Percentiles rank a stretch among this genome's conserved stretches.
These are phyloP conservation scores for Arachis stenosperma DNA, from an alignment of 306 rosid species.

Conservation along the genomic window DNA sequence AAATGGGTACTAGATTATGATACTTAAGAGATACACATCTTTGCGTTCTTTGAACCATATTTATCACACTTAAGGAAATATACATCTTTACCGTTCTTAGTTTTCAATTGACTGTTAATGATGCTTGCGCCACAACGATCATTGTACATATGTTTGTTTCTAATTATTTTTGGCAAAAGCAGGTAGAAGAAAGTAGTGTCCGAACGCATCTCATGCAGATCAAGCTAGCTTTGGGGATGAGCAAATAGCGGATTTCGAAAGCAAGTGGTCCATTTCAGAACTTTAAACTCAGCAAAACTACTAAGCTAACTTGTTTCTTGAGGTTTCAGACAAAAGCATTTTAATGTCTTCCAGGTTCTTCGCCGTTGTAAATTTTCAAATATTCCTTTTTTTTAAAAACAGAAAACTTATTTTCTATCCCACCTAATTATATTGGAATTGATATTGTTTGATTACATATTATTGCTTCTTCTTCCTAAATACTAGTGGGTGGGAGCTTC, in stretches of 20 bases:
- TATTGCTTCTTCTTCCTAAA: background rate
- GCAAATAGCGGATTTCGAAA: slow-evolving; percentile 39
- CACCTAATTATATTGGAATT: slow-evolving; percentile 35
- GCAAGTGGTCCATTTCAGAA: slow-evolving; percentile 39
- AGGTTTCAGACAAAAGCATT: slow-evolving; percentile 34
- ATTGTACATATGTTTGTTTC: slow-evolving; percentile 28
- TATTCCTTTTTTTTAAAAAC: background rate
- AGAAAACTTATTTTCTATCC: no score
- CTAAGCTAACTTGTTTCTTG: slow-evolving; percentile 35
- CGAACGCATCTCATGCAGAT: slow-evolving; percentile 71
- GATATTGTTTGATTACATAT: slow-evolving; percentile 31
- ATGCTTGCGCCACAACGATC: slow-evolving; percentile 16
- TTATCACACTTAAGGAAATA: no score
- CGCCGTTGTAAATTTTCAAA: slow-evolving; percentile 50
- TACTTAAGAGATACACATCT: no score
- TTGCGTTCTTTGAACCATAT: no score
- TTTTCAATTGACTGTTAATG: background rate
- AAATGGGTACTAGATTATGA: no score
- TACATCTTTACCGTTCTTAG: no score
- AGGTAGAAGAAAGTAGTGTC: slow-evolving; percentile 81
- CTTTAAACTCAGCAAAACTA: slow-evolving; percentile 38
- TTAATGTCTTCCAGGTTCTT: slow-evolving; percentile 42
- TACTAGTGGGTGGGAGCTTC: slow-evolving; percentile 47
- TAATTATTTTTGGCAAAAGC: slow-evolving; percentile 41
- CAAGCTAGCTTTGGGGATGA: slow-evolving; percentile 54